Evolutionary conservation across 2,329 filamentous ascomycete genomes (phyloP), one percentile per base, ranked within the genome.

Genomic region (Diaporthe sp.): DNA sequence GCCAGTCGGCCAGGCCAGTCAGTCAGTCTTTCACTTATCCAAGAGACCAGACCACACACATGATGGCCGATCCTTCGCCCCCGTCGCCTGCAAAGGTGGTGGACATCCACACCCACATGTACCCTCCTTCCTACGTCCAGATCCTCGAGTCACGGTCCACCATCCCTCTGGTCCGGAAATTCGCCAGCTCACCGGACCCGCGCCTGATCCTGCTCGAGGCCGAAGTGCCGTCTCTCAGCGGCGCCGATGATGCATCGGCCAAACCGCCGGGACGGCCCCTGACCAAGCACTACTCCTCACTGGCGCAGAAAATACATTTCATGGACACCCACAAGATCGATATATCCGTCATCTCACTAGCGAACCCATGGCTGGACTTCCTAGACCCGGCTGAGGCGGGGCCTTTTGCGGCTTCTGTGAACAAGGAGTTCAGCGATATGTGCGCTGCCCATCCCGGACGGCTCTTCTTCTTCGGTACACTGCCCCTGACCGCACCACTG

Each of bases 311-410:
- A 81, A 88, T 98, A 19, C 88, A 91, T 67, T 98, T 98, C 85
- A 98, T 98, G 96, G 89, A 95, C 82, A 90, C 88, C 22, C 96
- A 98, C 85, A 87, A 87, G 72, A 98, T 98, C 82, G 90, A 94
- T 83, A 92, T 93, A 78, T 97, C 94, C 1, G 94, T 98, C 69
- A 92, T 98, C 77, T 97, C 94, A 0, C 91, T 98, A 31, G 96
- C 96, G 19, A 98, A 98, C 81, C 96, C 96, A 0, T 98, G 96
- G 96, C 89, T 98, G 2, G 96, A 98, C 84, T 98, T 98, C 81
- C 85, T 98, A 0, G 82, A 87, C 13, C 81, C 90, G 0, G 82
- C 86, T 5, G 90, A 93, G 78, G 94, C 94, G 0, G 90, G 89
- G 2, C 82, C 84, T 42, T 91, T 92, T 67, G 95, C 95, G 0